These are phyloP conservation scores for Salix koriyanagi DNA, from an alignment of 345 rosid genomes.

Conservation along the genomic window DNA sequence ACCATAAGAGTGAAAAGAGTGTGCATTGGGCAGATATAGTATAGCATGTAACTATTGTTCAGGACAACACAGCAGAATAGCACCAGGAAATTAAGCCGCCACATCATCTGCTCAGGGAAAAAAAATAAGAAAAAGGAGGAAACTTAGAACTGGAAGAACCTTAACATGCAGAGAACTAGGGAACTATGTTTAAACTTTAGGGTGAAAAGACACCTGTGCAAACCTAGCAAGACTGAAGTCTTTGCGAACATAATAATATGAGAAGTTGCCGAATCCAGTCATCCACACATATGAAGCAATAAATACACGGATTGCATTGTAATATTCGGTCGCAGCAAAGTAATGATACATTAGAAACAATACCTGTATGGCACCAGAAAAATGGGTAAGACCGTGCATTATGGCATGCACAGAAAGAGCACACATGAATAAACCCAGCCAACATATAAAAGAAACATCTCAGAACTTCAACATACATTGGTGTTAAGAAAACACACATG, in stretches of 20 bases:
- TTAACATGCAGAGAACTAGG: conserved; percentile 7
- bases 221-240: conserved; percentile 93
- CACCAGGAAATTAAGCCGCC: conserved; percentile 98
- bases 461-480: not conserved
- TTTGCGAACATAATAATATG: conserved; percentile 95
- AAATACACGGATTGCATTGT: conserved; percentile 87
- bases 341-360: conserved; percentile 98
- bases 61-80: conserved; percentile 77
- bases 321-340: conserved; percentile 93
- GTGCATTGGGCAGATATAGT: conserved; percentile 99
- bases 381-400: conserved; percentile 9
- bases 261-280: conserved; percentile 99
- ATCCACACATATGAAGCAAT: conserved; percentile 99
- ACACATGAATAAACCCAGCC: conserved; percentile 11
- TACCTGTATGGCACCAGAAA: conserved; percentile 53
- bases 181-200: not conserved
- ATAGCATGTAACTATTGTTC: conserved; percentile 83
- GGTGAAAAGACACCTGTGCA: conserved; percentile 68
- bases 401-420: not conserved
- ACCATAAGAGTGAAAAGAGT: conserved; percentile 99
- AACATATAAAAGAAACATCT: not conserved
- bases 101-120: conserved; percentile 80
- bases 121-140: conserved; percentile 3
- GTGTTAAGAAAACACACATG: not conserved
- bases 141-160: conserved; percentile 21